Evolutionary conservation across 2,329 filamentous ascomycete genomes (phyloP).

Genomic region (Fusarium praegraminearum): DNA sequence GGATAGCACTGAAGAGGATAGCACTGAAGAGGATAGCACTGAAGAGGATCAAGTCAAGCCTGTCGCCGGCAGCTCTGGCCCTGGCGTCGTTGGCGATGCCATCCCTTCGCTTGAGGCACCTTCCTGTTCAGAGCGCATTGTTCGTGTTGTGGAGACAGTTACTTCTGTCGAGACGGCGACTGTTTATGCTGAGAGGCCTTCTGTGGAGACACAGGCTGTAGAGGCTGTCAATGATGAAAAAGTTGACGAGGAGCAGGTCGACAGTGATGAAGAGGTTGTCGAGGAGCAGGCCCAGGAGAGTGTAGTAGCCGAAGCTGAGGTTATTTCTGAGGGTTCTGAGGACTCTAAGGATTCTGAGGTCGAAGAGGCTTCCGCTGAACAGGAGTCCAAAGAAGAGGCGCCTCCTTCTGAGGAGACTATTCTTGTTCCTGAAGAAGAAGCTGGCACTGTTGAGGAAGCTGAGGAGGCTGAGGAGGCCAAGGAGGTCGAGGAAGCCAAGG

Average conservation of each 20-base stretch:
- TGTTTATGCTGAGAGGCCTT: conserved; percentile 45
- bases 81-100: neutral
- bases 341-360: neutral
- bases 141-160: conserved; percentile 49
- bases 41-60: conserved; percentile 3
- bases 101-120: conserved; percentile 5
- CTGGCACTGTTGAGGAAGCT: neutral
- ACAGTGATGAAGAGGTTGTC: neutral
- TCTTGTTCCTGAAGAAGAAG: conserved; percentile 7
- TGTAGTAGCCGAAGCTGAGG: conserved; percentile 7
- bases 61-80: neutral
- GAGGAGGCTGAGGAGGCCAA: conserved; percentile 1
- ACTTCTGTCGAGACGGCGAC: conserved; percentile 52
- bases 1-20: too few relatives aligned
- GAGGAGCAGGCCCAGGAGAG: conserved; percentile 16
- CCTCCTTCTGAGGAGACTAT: conserved; percentile 2
- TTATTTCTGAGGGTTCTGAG: neutral
- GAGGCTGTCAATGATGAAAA: conserved; percentile 23
- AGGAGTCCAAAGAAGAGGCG: conserved; percentile 7
- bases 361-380: neutral
- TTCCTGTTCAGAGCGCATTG: conserved; percentile 38
- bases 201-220: conserved; percentile 24
- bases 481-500: conserved; percentile 11
- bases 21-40: neutral
- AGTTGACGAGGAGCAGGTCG: conserved; percentile 1